Conservation (phyloP, 164 flowering plant genomes). For the Nymphaea colorata region DNA sequence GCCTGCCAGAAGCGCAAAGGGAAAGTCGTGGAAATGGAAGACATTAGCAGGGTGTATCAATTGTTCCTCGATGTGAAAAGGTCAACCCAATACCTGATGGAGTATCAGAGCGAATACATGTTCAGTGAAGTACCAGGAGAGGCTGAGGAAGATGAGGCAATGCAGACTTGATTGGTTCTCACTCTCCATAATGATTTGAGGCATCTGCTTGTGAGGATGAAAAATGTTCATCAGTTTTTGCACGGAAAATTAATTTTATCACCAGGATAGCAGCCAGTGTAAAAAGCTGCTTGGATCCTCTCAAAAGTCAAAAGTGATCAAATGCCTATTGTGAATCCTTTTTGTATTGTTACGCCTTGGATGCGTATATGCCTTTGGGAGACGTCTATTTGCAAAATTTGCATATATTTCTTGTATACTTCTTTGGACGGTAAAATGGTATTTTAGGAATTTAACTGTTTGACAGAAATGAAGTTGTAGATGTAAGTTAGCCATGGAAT, state of each 20-base stretch:
- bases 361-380: too few species aligned
- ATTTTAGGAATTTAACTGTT: too few species aligned
- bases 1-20: constrained; percentile 90
- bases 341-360: too few species aligned
- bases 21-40: constrained; percentile 70
- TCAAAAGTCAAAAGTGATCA: not conserved
- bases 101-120: constrained; percentile 84
- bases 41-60: constrained; percentile 59
- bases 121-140: constrained; percentile 53
- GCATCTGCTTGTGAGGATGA: not conserved
- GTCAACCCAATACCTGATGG: constrained; percentile 84
- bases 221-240: not conserved
- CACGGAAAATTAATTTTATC: too few species aligned
- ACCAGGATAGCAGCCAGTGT: too few species aligned
- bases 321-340: not conserved
- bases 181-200: not conserved
- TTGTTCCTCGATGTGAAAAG: constrained; percentile 82
- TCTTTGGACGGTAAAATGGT: too few species aligned
- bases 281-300: not conserved
- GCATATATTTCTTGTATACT: too few species aligned
- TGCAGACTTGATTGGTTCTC: constrained; percentile 18
- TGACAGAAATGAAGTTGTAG: too few species aligned
- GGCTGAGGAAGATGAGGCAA: constrained; percentile 42
- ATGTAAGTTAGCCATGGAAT: too few species aligned
- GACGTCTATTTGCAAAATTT: too few species aligned